Conservation (phyloP, 1,139 yeast species). For the Torulaspora pretoriensis region DNA sequence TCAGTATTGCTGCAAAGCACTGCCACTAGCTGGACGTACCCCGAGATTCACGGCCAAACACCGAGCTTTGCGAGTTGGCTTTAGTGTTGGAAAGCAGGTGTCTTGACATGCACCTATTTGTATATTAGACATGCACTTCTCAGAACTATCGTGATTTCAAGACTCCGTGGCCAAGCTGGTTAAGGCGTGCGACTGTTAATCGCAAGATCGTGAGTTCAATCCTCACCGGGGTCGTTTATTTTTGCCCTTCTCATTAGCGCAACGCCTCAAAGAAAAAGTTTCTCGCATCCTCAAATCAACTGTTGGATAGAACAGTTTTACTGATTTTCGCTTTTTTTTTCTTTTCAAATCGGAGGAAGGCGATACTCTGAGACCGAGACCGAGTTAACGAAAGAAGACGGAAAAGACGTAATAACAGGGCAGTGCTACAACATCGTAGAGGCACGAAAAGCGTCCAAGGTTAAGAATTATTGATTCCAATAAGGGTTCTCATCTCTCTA, state of each 20-base stretch:
- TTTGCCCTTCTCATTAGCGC: not conserved
- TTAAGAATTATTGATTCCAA: too few relatives aligned
- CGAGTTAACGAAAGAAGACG: not conserved
- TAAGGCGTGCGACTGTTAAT: slow-evolving; percentile 39
- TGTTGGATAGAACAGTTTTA: not conserved
- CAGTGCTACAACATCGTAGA: not conserved
- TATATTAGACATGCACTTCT: too few relatives aligned
- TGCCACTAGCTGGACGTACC: too few relatives aligned
- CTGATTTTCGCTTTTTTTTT: not conserved
- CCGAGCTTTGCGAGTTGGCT: too few relatives aligned
- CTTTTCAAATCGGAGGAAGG: not conserved
- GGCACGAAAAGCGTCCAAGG: too few relatives aligned
- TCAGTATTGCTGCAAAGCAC: too few relatives aligned
- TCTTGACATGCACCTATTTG: too few relatives aligned
- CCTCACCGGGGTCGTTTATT: not conserved
- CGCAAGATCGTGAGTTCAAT: slow-evolving; percentile 36
- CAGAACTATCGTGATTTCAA: not conserved
- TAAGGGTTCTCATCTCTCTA: too few relatives aligned
- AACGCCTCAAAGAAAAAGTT: not conserved
- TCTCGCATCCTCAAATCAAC: not conserved
- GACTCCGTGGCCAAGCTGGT: slow-evolving; percentile 39
- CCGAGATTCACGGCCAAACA: too few relatives aligned
- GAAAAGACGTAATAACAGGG: not conserved
- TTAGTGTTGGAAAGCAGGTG: too few relatives aligned
- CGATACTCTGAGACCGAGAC: too few relatives aligned